A percentile compares a stretch with the other conserved stretches of the same genome.
Conservation (phyloP, 2,329 filamentous ascomycete species). For the Xylaria sp. region DNA sequence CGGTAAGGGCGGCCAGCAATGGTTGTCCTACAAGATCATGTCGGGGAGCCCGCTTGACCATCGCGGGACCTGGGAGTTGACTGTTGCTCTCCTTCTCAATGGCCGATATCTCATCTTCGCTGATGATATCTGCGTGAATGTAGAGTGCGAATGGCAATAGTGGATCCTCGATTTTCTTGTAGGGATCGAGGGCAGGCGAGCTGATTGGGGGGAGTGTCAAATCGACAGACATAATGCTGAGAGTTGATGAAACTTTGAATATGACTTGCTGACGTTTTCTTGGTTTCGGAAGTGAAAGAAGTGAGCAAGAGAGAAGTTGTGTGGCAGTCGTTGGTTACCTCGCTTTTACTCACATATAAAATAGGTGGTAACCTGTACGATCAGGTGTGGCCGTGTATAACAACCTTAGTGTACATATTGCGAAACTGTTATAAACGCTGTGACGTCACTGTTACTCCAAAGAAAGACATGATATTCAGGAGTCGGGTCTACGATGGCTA, state of each 20-base stretch:
- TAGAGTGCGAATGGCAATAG: slow-evolving; percentile 19
- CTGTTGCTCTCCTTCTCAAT: slow-evolving; percentile 13
- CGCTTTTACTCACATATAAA: no score
- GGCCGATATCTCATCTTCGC: background rate
- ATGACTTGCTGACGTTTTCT: no score
- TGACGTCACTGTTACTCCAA: background rate
- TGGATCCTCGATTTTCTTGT: background rate
- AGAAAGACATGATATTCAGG: background rate
- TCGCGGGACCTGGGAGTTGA: background rate
- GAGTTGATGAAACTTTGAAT: background rate
- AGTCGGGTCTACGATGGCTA: background rate
- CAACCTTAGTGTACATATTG: no score
- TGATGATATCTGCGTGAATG: slow-evolving; percentile 1
- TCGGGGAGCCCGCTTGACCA: background rate
- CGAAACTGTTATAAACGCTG: background rate
- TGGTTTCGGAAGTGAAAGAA: no score
- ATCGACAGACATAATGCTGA: slow-evolving; percentile 20
- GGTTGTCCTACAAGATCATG: background rate
- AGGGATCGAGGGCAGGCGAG: slow-evolving; percentile 8
- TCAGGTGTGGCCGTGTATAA: no score
- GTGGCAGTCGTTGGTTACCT: no score
- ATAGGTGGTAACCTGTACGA: no score
- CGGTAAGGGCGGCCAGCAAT: slow-evolving; percentile 1
- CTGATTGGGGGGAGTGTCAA: slow-evolving; percentile 7
- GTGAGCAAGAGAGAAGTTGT: no score